Percentiles rank a stretch among this genome's conserved stretches.
Conservation (phyloP, 2,329 filamentous ascomycete genomes). For the Sporothrix sp. region DNA sequence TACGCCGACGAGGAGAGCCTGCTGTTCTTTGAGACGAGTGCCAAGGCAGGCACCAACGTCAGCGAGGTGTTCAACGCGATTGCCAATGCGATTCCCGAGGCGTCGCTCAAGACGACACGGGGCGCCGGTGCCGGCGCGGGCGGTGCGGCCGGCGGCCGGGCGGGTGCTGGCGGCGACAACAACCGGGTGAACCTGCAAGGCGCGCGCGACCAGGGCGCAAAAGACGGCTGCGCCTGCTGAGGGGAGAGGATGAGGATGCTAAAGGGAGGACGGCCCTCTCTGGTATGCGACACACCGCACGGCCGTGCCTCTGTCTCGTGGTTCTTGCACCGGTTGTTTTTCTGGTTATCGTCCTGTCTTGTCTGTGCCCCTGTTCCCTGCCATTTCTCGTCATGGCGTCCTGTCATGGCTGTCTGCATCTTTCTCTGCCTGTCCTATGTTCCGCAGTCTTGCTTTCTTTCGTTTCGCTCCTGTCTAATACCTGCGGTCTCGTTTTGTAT, state of each 20-base stretch:
- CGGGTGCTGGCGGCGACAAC: conserved; percentile 44
- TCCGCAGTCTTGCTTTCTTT: too few relatives aligned
- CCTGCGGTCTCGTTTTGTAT: too few relatives aligned
- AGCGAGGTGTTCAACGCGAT: conserved; percentile 96
- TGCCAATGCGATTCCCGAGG: conserved; percentile 95
- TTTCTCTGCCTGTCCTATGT: too few relatives aligned
- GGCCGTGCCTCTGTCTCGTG: too few relatives aligned
- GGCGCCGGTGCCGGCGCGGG: conserved; percentile 41
- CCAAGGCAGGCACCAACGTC: conserved; percentile 92
- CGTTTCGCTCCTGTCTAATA: too few relatives aligned
- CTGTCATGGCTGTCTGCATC: too few relatives aligned
- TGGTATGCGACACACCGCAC: too few relatives aligned
- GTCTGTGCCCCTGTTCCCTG: too few relatives aligned
- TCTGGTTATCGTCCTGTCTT: too few relatives aligned
- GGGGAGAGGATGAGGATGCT: background rate
- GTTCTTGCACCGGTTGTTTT: too few relatives aligned
- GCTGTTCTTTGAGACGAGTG: conserved; percentile 95
- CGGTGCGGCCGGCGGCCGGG: conserved; percentile 47
- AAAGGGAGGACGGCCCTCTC: too few relatives aligned
- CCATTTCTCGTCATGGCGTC: too few relatives aligned
- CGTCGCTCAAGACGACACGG: conserved; percentile 80
- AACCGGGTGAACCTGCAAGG: conserved; percentile 75
- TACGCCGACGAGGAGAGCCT: conserved; percentile 94
- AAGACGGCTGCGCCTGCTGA: conserved; percentile 87
- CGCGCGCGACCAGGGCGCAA: conserved; percentile 61